Conservation (phyloP, 495 filamentous ascomycete genomes). For the Xylaria cubensis region DNA sequence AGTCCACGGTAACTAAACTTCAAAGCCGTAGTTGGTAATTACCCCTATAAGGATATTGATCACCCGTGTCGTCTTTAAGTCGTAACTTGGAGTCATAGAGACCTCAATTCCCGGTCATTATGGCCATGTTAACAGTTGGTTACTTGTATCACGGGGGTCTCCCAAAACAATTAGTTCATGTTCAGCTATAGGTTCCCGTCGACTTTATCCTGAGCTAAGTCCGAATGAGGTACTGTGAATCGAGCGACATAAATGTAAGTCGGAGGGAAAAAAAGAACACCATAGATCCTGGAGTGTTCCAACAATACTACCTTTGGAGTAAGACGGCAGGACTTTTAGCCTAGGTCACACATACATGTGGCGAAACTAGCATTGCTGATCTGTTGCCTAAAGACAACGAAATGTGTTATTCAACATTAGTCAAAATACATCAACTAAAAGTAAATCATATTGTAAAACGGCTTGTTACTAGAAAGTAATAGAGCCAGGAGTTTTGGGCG, state of each 20-base stretch:
- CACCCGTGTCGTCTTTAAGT: background rate
- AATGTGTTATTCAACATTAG: background rate
- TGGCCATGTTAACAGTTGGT: background rate
- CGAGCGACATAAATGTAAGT: background rate
- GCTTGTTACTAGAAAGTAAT: background rate
- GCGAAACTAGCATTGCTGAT: background rate
- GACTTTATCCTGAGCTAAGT: background rate
- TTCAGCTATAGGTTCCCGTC: background rate
- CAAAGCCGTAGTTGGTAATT: background rate
- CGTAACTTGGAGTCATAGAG: background rate
- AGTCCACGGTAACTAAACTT: background rate
- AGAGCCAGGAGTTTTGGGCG: background rate
- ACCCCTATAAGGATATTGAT: background rate
- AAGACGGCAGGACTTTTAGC: background rate
- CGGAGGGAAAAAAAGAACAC: background rate
- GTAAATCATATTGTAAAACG: background rate
- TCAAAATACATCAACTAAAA: background rate
- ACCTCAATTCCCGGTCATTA: background rate
- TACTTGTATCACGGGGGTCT: background rate
- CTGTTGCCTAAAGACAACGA: background rate
- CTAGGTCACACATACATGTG: background rate
- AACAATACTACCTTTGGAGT: background rate
- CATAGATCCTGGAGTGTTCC: background rate
- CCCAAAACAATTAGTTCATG: background rate
- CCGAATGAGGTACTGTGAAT: background rate